Evolutionary conservation across 2,329 filamentous ascomycete species (phyloP).

Genomic region (Penicillium brasilianum): DNA sequence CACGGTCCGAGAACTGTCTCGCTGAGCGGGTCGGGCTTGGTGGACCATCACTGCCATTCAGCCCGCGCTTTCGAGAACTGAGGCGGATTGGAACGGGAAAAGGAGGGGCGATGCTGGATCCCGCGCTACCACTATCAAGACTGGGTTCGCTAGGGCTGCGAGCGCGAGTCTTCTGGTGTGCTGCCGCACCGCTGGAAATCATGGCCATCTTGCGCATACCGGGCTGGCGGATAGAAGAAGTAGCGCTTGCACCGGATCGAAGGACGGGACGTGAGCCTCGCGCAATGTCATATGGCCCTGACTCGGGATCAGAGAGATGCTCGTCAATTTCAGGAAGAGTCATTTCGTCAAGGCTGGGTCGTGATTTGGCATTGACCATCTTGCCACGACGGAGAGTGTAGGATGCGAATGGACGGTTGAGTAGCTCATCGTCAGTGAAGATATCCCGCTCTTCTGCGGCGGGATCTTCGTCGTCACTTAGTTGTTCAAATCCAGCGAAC

Average conservation of each 20-base stretch:
- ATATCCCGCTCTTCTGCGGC: conserved; percentile 36
- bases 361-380: conserved; percentile 44
- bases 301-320: conserved; percentile 39
- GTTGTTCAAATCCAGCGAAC: conserved; percentile 82
- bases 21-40: conserved; percentile 73
- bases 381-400: conserved; percentile 51
- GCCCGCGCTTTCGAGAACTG: conserved; percentile 77
- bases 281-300: conserved; percentile 31
- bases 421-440: conserved; percentile 52
- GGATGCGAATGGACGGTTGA: conserved; percentile 51
- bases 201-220: conserved; percentile 78
- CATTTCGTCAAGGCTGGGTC: conserved; percentile 40
- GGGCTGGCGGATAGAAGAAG: conserved; percentile 54
- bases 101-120: conserved; percentile 64
- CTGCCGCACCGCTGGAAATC: conserved; percentile 77
- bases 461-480: conserved; percentile 57
- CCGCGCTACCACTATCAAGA: conserved; percentile 46
- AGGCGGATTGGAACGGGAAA: conserved; percentile 90
- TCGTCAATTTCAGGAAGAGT: conserved; percentile 46
- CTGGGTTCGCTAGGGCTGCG: conserved; percentile 54
- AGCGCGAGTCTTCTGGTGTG: conserved; percentile 68
- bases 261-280: conserved; percentile 26
- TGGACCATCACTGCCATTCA: conserved; percentile 74
- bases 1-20: conserved; percentile 60
- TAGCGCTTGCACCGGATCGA: conserved; percentile 46